A percentile compares a stretch with the other conserved stretches of the same genome.
Evolutionary conservation across 805 yeast genomes (phyloP).

Genomic region (Saccharomycopsis synnaedendra): DNA sequence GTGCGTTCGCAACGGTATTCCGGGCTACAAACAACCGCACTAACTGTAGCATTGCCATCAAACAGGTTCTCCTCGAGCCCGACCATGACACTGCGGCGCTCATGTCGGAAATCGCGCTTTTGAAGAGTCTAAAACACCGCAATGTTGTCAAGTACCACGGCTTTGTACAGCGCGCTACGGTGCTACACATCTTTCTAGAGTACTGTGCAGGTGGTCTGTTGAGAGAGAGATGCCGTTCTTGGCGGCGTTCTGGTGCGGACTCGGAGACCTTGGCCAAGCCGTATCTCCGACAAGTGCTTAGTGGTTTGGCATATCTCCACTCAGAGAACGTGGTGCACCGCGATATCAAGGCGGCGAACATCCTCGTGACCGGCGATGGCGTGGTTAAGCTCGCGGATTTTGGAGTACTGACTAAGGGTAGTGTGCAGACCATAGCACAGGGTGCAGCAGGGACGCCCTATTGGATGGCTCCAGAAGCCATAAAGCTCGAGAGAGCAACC

Average conservation of each 20-base stretch:
- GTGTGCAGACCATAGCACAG: constrained; percentile 40
- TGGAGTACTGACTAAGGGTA: constrained; percentile 54
- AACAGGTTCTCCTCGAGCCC: constrained; percentile 37
- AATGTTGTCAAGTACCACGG: constrained; percentile 91
- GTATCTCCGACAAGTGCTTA: constrained; percentile 64
- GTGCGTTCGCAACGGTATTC: constrained; percentile 86
- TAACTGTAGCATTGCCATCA: constrained; percentile 64
- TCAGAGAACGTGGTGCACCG: constrained; percentile 69
- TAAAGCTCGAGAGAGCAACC: constrained; percentile 73
- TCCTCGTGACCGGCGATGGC: constrained; percentile 50
- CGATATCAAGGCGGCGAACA: constrained; percentile 84
- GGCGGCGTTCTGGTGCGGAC: background rate
- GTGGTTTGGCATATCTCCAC: constrained; percentile 67
- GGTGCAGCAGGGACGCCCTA: constrained; percentile 91
- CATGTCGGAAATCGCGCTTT: constrained; percentile 52
- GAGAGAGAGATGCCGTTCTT: constrained; percentile 6
- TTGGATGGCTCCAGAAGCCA: constrained; percentile 99
- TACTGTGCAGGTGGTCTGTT: constrained; percentile 70
- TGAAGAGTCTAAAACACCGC: constrained; percentile 76
- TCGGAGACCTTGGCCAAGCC: constrained; percentile 66
- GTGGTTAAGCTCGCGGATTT: constrained; percentile 84
- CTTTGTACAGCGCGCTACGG: constrained; percentile 61
- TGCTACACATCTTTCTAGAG: constrained; percentile 68
- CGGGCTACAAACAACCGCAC: constrained; percentile 59
- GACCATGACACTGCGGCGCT: constrained; percentile 11